Evolutionary conservation across 805 yeast species (phyloP).

Genomic region (Candida germanica): DNA sequence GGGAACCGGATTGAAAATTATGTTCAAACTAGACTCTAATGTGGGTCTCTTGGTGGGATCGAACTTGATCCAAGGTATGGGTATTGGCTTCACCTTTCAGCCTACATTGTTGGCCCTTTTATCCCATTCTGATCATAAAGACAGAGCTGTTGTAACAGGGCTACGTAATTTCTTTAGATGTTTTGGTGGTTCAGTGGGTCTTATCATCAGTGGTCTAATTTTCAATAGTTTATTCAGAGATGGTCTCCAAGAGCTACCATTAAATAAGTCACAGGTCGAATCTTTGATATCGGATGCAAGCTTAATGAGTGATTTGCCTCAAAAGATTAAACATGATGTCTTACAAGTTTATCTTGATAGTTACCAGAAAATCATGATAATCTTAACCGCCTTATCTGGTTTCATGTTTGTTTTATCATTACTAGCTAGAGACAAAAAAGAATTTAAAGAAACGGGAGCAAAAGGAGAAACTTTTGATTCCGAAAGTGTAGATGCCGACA

Average conservation of each 20-base stretch:
- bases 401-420: conserved; percentile 11
- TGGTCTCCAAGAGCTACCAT: neutral
- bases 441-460: no score
- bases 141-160: conserved; percentile 34
- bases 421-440: conserved; percentile 3
- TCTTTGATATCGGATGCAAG: neutral
- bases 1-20: conserved; percentile 38
- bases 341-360: conserved; percentile 5
- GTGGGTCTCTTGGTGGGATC: conserved; percentile 27
- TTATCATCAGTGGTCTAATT: conserved; percentile 19
- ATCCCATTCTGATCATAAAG: conserved; percentile 34
- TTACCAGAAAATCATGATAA: conserved; percentile 7
- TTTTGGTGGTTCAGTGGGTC: conserved; percentile 35
- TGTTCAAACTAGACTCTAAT: conserved; percentile 25
- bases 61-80: conserved; percentile 25
- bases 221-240: conserved; percentile 6
- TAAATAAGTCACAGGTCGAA: neutral
- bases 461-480: no score
- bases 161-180: conserved; percentile 32
- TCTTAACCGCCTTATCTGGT: conserved; percentile 11
- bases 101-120: conserved; percentile 56
- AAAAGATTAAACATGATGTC: no score
- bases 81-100: conserved; percentile 53
- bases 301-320: neutral
- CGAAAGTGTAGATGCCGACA: no score